A percentile compares a stretch with the other conserved stretches of the same genome.
Conservation (phyloP, 2,329 filamentous ascomycete genomes). For the Aureobasidium namibiae region DNA sequence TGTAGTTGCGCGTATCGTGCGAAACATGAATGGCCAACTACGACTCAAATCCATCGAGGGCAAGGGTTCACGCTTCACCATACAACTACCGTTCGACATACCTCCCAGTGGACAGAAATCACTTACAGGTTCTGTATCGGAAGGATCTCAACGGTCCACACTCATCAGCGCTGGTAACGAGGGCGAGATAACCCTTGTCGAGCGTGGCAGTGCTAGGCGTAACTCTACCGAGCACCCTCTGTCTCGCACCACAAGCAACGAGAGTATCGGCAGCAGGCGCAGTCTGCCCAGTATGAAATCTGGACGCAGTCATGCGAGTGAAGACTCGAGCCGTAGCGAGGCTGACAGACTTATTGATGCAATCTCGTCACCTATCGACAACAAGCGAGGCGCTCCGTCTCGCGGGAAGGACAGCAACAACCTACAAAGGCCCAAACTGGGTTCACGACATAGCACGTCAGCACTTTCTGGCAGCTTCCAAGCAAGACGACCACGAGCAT, state of each 20-base stretch:
- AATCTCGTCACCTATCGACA: conserved; percentile 49
- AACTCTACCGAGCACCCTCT: conserved; percentile 15
- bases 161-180: conserved; percentile 21
- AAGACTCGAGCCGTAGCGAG: conserved; percentile 39
- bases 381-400: conserved; percentile 16
- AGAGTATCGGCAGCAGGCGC: conserved; percentile 42
- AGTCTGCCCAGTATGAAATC: conserved; percentile 41
- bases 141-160: conserved; percentile 9
- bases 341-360: conserved; percentile 65
- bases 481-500: neutral
- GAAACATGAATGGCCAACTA: conserved; percentile 86
- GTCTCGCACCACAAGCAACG: conserved; percentile 30
- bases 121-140: conserved; percentile 8
- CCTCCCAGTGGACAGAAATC: conserved; percentile 33
- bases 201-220: neutral
- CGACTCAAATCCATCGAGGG: conserved; percentile 76
- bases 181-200: conserved; percentile 12
- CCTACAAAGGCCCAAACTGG: conserved; percentile 18
- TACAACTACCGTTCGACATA: conserved; percentile 68
- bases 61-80: conserved; percentile 73
- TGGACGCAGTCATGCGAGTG: conserved; percentile 25
- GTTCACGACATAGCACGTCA: conserved; percentile 21
- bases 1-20: conserved; percentile 73
- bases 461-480: conserved; percentile 7
- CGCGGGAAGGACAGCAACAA: conserved; percentile 17